Percentiles rank a stretch among this genome's conserved stretches.
These are phyloP conservation scores for Didymella segeticola DNA, from an alignment of 2,329 filamentous ascomycete genomes.

Conservation along the genomic window DNA sequence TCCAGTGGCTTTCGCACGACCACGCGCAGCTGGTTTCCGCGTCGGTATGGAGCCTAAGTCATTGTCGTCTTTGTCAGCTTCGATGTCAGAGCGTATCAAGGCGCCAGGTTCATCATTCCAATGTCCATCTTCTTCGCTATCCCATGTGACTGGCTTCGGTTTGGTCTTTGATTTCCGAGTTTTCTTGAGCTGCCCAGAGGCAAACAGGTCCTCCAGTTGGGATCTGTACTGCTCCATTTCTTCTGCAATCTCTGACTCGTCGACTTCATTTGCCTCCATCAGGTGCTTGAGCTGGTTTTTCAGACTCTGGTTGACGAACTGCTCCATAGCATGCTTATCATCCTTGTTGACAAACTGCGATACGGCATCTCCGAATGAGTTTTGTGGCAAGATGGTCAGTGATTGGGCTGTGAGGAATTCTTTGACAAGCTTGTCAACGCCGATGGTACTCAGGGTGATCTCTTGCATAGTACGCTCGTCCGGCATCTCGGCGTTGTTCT, in stretches of 20 bases:
- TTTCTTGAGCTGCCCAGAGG: constrained; percentile 67
- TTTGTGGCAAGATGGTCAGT: constrained; percentile 90
- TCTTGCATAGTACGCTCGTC: constrained; percentile 69
- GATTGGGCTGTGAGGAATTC: constrained; percentile 89
- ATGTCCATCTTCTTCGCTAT: constrained; percentile 84
- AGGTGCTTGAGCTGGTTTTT: constrained; percentile 53
- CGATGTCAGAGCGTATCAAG: constrained; percentile 60
- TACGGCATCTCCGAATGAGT: constrained; percentile 90
- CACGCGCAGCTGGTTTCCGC: constrained; percentile 52
- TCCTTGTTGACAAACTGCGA: constrained; percentile 93
- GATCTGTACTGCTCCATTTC: constrained; percentile 77
- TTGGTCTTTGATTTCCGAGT: constrained; percentile 66
- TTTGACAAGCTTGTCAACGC: constrained; percentile 85
- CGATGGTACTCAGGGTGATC: constrained; percentile 75
- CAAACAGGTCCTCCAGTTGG: constrained; percentile 74
- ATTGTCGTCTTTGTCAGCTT: constrained; percentile 53
- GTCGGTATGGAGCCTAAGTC: constrained; percentile 38
- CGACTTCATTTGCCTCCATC: constrained; percentile 64
- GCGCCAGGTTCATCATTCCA: constrained; percentile 84
- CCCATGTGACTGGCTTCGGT: constrained; percentile 81
- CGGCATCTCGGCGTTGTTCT: constrained; percentile 63
- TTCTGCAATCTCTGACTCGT: constrained; percentile 72
- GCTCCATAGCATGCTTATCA: constrained; percentile 84
- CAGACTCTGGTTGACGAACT: constrained; percentile 55
- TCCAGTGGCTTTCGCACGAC: constrained; percentile 53